A percentile compares a stretch with the other conserved stretches of the same genome.
Conservation (phyloP, 1,284 basidiomycete species). For the Ustilago cynodontis region DNA sequence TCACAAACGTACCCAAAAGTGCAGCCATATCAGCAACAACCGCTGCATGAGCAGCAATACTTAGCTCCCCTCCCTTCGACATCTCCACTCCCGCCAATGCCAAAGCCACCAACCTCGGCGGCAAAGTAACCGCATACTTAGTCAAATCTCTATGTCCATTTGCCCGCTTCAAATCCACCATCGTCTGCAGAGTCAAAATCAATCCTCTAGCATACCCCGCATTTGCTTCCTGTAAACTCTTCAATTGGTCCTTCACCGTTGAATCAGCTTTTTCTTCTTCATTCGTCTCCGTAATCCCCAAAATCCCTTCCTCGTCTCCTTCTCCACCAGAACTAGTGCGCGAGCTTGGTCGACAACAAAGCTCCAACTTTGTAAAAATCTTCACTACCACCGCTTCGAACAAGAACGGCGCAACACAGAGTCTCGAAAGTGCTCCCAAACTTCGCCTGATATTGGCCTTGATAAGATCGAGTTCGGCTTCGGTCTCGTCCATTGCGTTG, state of each 20-base stretch:
- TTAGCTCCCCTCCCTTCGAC: not conserved
- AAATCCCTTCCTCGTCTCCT: constrained; percentile 11
- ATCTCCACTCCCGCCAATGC: constrained; percentile 30
- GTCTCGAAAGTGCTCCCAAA: constrained; percentile 79
- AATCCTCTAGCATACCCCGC: constrained; percentile 65
- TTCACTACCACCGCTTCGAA: constrained; percentile 87
- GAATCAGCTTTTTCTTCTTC: constrained; percentile 78
- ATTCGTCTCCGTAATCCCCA: constrained; percentile 80
- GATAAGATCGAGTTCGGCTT: constrained; percentile 36
- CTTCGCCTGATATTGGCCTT: constrained; percentile 73
- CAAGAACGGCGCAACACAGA: constrained; percentile 82
- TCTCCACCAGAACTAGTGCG: constrained; percentile 72
- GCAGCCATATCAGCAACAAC: constrained; percentile 57
- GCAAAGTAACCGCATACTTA: constrained; percentile 55
- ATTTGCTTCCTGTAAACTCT: constrained; percentile 41
- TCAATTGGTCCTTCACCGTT: constrained; percentile 71
- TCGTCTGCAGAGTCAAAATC: constrained; percentile 59
- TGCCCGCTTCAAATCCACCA: constrained; percentile 58
- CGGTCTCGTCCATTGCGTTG: constrained; percentile 43
- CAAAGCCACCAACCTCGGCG: constrained; percentile 47
- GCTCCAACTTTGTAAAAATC: constrained; percentile 83
- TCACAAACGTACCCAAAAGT: constrained; percentile 52
- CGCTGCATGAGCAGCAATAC: constrained; percentile 41
- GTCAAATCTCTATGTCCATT: constrained; percentile 50
- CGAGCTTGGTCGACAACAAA: constrained; percentile 76